A percentile compares a stretch with the other conserved stretches of the same genome.
These are phyloP conservation scores for Westerdykella sp. DNA, from an alignment of 2,329 filamentous ascomycete species.

Conservation along the genomic window DNA sequence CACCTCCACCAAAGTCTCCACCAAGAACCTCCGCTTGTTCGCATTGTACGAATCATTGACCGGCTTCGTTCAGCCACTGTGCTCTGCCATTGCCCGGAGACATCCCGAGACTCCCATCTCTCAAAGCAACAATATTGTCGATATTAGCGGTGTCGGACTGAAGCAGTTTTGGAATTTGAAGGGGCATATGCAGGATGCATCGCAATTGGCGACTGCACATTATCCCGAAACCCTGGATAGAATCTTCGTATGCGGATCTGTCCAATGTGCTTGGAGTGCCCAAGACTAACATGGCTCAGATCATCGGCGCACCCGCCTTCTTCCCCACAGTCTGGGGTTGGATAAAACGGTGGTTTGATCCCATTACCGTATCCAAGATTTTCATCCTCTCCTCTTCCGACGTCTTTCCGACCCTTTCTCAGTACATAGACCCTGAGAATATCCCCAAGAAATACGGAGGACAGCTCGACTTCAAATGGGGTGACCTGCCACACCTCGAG, in stretches of 20 bases:
- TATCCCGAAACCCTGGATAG: conserved; percentile 91
- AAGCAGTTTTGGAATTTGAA: conserved; percentile 97
- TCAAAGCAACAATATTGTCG: conserved; percentile 89
- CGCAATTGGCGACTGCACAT: conserved; percentile 79
- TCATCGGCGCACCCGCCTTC: conserved; percentile 84
- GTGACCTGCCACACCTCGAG: conserved; percentile 68
- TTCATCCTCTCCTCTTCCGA: conserved; percentile 74
- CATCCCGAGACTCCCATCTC: conserved; percentile 79
- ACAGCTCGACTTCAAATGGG: conserved; percentile 74
- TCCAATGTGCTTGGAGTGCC: background rate
- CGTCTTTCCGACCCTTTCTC: conserved; percentile 67
- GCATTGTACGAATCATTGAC: conserved; percentile 91
- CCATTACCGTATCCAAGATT: conserved; percentile 84
- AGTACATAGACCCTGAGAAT: conserved; percentile 74
- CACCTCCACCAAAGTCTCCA: conserved; percentile 58
- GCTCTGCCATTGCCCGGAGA: conserved; percentile 69
- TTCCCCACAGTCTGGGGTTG: conserved; percentile 92
- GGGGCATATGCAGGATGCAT: conserved; percentile 87
- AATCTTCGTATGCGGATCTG: conserved; percentile 53
- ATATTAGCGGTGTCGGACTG: conserved; percentile 79
- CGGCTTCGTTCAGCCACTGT: conserved; percentile 78
- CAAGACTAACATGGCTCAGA: conserved; percentile 38
- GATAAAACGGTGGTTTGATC: conserved; percentile 89
- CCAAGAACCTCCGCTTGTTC: conserved; percentile 78
- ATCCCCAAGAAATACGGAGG: conserved; percentile 90